A percentile compares a stretch with the other conserved stretches of the same genome.
phyloP scores from a whole-genome alignment of 1,284 basidiomycete genomes.

The Tremellales sp. region DNA sequence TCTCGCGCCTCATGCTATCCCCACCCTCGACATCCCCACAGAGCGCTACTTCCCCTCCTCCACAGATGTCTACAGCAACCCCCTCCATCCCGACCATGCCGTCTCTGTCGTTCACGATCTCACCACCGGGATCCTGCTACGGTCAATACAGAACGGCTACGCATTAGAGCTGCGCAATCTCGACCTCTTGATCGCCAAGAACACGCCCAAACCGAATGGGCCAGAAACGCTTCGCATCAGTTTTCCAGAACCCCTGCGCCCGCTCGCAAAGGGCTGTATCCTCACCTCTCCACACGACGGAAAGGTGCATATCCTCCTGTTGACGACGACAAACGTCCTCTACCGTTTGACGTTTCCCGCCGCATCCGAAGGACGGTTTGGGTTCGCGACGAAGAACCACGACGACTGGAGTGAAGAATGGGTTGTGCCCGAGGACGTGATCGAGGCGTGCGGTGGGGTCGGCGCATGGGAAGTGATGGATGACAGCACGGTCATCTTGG shows the following conservation, averaged over 20 bases:
- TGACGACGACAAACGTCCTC: constrained; percentile 67
- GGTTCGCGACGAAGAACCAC: constrained; percentile 25
- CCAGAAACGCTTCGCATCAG: constrained; percentile 64
- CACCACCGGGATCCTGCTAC: constrained; percentile 64
- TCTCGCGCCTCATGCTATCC: constrained; percentile 24
- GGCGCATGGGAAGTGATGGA: constrained; percentile 62
- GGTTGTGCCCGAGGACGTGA: constrained; percentile 31
- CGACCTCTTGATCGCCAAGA: constrained; percentile 41
- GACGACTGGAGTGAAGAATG: constrained; percentile 44
- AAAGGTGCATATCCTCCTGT: constrained; percentile 66
- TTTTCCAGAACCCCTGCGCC: constrained; percentile 66
- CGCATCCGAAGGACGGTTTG: constrained; percentile 23
- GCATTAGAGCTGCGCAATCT: constrained; percentile 73
- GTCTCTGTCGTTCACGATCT: constrained; percentile 60
- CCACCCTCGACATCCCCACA: constrained; percentile 27
- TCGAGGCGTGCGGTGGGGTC: constrained; percentile 40
- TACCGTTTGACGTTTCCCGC: constrained; percentile 67
- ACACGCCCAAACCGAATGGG: constrained; percentile 43
- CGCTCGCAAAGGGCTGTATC: constrained; percentile 52
- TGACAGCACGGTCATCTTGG: constrained; percentile 63
- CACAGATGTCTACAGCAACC: constrained; percentile 50
- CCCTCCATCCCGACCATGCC: constrained; percentile 69
- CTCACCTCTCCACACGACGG: constrained; percentile 56
- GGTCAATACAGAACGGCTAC: constrained; percentile 68
- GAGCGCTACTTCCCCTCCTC: constrained; percentile 53